These are phyloP conservation scores for Tylopilus sp. DNA, from an alignment of 1,284 basidiomycete genomes.

Conservation along the genomic window DNA sequence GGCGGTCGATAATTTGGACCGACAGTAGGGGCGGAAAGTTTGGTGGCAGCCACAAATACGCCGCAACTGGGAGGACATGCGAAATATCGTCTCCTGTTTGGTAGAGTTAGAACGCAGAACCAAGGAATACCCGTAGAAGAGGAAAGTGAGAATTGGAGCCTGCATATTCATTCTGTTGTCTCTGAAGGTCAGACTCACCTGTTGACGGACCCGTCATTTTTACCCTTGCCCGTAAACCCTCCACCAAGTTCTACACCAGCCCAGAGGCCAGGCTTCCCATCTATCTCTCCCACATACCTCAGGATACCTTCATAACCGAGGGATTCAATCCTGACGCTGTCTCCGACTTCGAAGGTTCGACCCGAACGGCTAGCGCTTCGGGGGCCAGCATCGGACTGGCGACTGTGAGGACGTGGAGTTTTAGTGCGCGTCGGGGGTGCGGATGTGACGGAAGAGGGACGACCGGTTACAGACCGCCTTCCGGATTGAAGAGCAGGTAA, in stretches of 20 bases:
- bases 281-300: constrained; percentile 75
- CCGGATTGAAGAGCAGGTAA: constrained; percentile 33
- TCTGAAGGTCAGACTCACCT: constrained; percentile 55
- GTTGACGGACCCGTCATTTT: constrained; percentile 88
- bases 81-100: constrained; percentile 76
- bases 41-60: constrained; percentile 81
- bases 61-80: constrained; percentile 80
- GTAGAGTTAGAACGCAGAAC: constrained; percentile 7
- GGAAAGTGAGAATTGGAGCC: neutral
- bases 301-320: constrained; percentile 81
- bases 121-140: neutral
- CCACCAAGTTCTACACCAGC: constrained; percentile 87
- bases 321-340: constrained; percentile 78
- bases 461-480: constrained; percentile 38
- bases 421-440: constrained; percentile 43
- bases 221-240: constrained; percentile 86
- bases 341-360: constrained; percentile 62
- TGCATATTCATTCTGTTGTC: neutral
- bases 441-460: constrained; percentile 50
- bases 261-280: constrained; percentile 83
- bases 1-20: constrained; percentile 59
- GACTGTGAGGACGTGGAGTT: constrained; percentile 57
- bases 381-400: constrained; percentile 53
- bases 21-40: constrained; percentile 75
- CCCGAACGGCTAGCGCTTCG: constrained; percentile 44